Evolutionary conservation across 352 stramenopile species (phyloP).

Genomic region (Elongisporangium undulatum): DNA sequence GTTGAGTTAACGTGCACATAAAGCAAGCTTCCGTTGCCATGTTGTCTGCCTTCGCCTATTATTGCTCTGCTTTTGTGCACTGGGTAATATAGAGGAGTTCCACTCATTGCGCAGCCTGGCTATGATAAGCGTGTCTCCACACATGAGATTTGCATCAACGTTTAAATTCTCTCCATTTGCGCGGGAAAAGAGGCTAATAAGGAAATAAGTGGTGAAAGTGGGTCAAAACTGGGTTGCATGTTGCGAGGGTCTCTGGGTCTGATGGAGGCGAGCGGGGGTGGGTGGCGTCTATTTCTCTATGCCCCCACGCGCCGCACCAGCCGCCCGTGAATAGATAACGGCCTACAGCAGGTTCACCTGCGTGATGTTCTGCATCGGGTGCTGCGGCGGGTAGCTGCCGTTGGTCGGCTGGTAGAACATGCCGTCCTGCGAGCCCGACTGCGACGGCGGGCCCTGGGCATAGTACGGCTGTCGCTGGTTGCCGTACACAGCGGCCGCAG

Average conservation of each 20-base stretch:
- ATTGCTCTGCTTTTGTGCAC: neutral
- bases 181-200: neutral
- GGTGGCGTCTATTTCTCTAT: constrained; percentile 8
- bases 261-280: neutral
- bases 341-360: constrained; percentile 76
- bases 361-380: constrained; percentile 75
- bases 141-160: neutral
- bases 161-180: neutral
- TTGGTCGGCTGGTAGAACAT: constrained; percentile 79
- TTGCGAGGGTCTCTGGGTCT: neutral
- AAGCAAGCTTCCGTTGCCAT: neutral
- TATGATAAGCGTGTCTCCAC: neutral
- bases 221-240: constrained; percentile 3
- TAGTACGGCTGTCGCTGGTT: constrained; percentile 25
- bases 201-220: neutral
- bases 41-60: neutral
- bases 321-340: constrained; percentile 17
- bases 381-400: constrained; percentile 34
- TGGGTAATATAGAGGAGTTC: neutral
- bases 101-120: neutral
- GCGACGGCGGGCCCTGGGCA: constrained; percentile 50
- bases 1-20: neutral
- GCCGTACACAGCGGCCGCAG: constrained; percentile 46
- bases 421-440: constrained; percentile 28
- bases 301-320: neutral